phyloP scores from a whole-genome alignment of 257 asterid genomes.

The Orobanche coerulescens region DNA sequence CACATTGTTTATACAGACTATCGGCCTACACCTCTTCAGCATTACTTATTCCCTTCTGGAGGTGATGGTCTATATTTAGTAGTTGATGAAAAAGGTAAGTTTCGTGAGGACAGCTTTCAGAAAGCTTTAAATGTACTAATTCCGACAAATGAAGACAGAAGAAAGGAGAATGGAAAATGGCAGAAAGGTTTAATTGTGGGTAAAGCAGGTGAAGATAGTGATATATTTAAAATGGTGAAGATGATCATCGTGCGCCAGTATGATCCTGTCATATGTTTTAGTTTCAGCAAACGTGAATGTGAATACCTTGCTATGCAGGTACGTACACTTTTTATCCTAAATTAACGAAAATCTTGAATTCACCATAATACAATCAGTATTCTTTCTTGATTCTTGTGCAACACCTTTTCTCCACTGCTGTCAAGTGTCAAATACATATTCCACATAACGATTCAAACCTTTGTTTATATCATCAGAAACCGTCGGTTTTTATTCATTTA shows the following conservation, averaged over 20 bases:
- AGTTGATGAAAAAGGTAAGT: conserved; percentile 90
- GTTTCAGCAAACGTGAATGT: conserved; percentile 99
- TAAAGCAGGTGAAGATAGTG: conserved; percentile 83
- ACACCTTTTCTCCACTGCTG: not conserved
- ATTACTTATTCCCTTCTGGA: conserved; percentile 86
- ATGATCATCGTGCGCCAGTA: conserved; percentile 90
- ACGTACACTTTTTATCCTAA: not conserved
- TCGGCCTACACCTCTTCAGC: conserved; percentile 98
- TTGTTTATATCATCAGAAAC: not conserved
- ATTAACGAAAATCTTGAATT: not conserved
- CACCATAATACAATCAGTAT: not conserved
- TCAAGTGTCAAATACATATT: not conserved
- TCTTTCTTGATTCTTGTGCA: not conserved
- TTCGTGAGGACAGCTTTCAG: conserved; percentile 95
- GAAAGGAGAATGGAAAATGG: conserved; percentile 67
- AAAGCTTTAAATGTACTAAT: conserved; percentile 79
- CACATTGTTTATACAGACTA: conserved; percentile 95
- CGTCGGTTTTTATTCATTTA: not conserved
- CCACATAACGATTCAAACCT: not conserved
- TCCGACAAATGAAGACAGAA: conserved; percentile 53
- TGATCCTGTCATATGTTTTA: conserved; percentile 98
- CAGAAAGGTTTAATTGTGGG: conserved; percentile 67
- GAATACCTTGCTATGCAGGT: conserved; percentile 99
- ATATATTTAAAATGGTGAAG: conserved; percentile 95
- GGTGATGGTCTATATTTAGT: conserved; percentile 89